phyloP scores from a whole-genome alignment of 2,329 filamentous ascomycete genomes.

The Purpureocillium lavendulum region DNA sequence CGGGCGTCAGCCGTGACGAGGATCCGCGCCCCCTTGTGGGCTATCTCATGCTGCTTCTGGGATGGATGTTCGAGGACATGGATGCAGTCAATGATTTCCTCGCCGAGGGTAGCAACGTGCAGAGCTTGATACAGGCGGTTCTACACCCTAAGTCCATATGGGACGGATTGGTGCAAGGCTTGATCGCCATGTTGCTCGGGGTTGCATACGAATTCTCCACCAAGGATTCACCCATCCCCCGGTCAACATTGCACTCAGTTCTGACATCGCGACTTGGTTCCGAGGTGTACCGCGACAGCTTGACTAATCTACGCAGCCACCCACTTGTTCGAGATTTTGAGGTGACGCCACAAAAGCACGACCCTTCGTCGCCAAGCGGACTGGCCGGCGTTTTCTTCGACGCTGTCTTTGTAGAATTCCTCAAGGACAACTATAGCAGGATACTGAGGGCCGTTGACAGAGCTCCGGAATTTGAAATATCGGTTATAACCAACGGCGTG shows the following conservation, averaged over 20 bases:
- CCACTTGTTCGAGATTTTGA: constrained; percentile 83
- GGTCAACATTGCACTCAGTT: constrained; percentile 71
- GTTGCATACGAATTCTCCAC: constrained; percentile 96
- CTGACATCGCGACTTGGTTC: constrained; percentile 70
- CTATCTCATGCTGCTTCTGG: constrained; percentile 80
- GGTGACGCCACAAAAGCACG: constrained; percentile 64
- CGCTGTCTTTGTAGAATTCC: constrained; percentile 78
- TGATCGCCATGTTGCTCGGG: constrained; percentile 78
- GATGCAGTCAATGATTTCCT: constrained; percentile 90
- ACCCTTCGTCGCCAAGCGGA: constrained; percentile 35
- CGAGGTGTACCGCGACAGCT: constrained; percentile 77
- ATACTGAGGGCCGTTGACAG: constrained; percentile 79
- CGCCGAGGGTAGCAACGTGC: constrained; percentile 84
- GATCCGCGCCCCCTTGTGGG: constrained; percentile 75
- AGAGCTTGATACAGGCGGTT: constrained; percentile 71
- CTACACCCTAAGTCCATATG: constrained; percentile 48
- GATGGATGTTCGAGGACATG: constrained; percentile 88
- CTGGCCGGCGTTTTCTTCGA: constrained; percentile 82
- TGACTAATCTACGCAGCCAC: constrained; percentile 69
- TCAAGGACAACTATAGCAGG: constrained; percentile 92
- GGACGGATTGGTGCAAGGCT: constrained; percentile 64
- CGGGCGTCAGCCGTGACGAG: constrained; percentile 64
- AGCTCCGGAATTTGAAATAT: constrained; percentile 80
- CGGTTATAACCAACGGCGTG: constrained; percentile 67
- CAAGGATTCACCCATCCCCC: constrained; percentile 85